A percentile compares a stretch with the other conserved stretches of the same genome.
Evolutionary conservation across 495 filamentous ascomycete genomes (phyloP).

Genomic region (Corynascus novoguineensis): DNA sequence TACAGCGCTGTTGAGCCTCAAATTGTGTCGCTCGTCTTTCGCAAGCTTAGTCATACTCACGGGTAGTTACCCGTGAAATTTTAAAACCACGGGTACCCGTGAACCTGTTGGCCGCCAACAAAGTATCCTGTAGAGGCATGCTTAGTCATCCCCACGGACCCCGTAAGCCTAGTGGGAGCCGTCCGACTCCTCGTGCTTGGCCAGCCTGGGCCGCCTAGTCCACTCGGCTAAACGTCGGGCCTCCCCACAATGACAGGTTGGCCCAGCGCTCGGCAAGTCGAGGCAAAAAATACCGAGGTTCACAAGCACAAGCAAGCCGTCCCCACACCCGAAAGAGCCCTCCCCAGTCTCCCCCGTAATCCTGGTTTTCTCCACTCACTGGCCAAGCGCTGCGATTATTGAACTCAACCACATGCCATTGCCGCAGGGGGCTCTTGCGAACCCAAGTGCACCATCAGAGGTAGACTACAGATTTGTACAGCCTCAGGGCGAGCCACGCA

Average conservation of each 20-base stretch:
- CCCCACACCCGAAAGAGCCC: conserved; percentile 4
- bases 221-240: conserved; percentile 2
- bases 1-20: too few relatives aligned
- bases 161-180: too few relatives aligned
- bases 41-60: too few relatives aligned
- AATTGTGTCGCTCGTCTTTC: too few relatives aligned
- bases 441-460: background rate
- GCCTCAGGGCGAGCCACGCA: background rate
- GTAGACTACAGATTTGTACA: too few relatives aligned
- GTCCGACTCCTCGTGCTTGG: too few relatives aligned
- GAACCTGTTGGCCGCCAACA: too few relatives aligned
- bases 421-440: background rate
- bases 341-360: background rate
- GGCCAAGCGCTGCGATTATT: conserved; percentile 4
- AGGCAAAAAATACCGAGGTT: conserved; percentile 21
- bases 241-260: background rate
- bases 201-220: background rate
- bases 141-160: too few relatives aligned
- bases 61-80: too few relatives aligned
- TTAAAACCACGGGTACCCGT: too few relatives aligned
- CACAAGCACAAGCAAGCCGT: conserved; percentile 11
- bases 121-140: too few relatives aligned
- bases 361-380: conserved; percentile 4
- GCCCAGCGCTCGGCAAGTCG: conserved; percentile 15
- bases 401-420: background rate